Base-by-base conservation (phyloP, 108 stramenopile genomes). In the Asterionellopsis glacialis region DNA sequence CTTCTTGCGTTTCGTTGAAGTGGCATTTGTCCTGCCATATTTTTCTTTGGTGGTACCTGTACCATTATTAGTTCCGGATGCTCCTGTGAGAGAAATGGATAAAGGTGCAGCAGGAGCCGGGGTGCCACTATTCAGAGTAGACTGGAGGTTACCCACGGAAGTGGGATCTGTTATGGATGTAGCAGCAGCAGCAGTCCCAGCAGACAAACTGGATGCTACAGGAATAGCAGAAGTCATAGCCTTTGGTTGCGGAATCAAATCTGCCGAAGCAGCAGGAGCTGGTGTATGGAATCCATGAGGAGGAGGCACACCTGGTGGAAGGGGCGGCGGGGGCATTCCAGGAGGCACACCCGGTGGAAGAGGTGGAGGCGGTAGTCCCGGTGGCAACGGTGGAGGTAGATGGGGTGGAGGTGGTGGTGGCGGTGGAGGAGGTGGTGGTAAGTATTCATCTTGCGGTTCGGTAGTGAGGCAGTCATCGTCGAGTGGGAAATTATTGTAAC, bases 381-480 rank as follows among this genome's bases (percentile, higher is more conserved):
- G 45, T 23, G 64, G 64, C 25, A 61, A 55, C 10, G 58, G 50
- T 3, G 58, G 48, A 0, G 61, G 65, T 24, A 44, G 50, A 12
- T 40, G 48, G 13, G 72, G 68, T 13, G 72, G 72, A 9, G 68
- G 72, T 0, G 78, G 74, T 33, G 70, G 75, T 0, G 75, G 77
- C 15, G 68, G 74, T 10, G 89, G 89, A 28, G 83, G 83, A 12
- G 83, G 83, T 43, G 85, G 81, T 13, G 80, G 70, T 6, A 69
- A 67, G 11, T 59, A 58, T 4, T 61, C 51, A 53, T 79, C 77
- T 10, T 65, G 52, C 22, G 87, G 87, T 41, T 80, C 79, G 56
- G 85, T 68, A 51, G 80, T 78, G 54, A 92, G 59, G 50, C 91
- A 92, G 61, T 92, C 87, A 19, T 92, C 91, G 57, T 84, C 84